These are phyloP conservation scores for Populus euphratica DNA, from an alignment of 345 rosid species.

Conservation along the genomic window DNA sequence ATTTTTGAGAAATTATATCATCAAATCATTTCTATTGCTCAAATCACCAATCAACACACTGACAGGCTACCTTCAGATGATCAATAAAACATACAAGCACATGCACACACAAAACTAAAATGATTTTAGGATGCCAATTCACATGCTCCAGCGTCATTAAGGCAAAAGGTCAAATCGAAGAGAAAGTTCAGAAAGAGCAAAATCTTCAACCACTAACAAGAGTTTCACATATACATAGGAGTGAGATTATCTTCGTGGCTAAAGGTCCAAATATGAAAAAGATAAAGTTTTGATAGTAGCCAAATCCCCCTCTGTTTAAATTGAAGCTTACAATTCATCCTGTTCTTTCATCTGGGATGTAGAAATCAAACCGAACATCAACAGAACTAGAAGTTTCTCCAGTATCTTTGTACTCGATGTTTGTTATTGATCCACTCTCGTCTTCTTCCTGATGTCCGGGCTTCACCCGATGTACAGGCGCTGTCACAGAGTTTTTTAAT, in stretches of 20 bases:
- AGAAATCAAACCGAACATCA: conserved; percentile 90
- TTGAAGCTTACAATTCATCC: conserved; percentile 14
- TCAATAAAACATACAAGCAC: background rate
- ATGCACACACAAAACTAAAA: background rate
- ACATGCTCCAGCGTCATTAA: background rate
- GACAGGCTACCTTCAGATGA: background rate
- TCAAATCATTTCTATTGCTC: background rate
- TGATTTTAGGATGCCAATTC: background rate
- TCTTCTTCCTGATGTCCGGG: conserved; percentile 67
- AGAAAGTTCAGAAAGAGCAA: background rate
- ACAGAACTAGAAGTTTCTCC: conserved; percentile 74
- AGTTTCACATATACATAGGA: conserved; percentile 28
- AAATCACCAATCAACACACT: background rate
- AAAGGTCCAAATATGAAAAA: conserved; percentile 20
- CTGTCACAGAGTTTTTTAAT: conserved; percentile 92
- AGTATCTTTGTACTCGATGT: conserved; percentile 68
- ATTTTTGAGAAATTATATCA: no score
- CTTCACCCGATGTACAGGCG: conserved; percentile 88
- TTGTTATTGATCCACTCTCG: conserved; percentile 60
- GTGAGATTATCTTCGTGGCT: conserved; percentile 23
- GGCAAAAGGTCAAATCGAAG: background rate
- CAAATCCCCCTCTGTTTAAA: conserved; percentile 8
- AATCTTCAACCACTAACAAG: no score
- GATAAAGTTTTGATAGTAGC: conserved; percentile 1
- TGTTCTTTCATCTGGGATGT: conserved; percentile 58